phyloP scores from a whole-genome alignment of 345 rosid species.

The Eucalyptus erythrocorys region DNA sequence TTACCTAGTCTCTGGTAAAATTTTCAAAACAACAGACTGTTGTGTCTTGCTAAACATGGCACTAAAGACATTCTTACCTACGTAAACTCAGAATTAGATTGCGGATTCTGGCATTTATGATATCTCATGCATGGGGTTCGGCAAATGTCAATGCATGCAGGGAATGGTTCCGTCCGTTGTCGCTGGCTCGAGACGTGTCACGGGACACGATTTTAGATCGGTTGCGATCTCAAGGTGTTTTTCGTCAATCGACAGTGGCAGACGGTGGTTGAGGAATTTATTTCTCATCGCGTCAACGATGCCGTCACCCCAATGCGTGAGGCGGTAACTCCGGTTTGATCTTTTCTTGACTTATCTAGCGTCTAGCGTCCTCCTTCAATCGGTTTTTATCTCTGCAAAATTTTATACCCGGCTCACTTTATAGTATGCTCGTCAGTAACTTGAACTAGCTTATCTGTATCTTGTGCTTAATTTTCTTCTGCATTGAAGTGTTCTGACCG shows the following conservation, averaged over 20 bases:
- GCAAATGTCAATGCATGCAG: not conserved
- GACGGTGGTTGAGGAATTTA: not conserved
- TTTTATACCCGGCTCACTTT: not conserved
- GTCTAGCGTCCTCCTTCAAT: not conserved
- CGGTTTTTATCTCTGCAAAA: not conserved
- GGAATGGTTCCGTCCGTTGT: not conserved
- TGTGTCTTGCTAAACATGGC: not conserved
- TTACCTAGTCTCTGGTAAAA: not conserved
- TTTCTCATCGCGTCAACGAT: not conserved
- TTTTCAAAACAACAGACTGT: not conserved
- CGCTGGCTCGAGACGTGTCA: not conserved
- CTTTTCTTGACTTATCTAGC: not conserved
- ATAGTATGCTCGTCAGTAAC: not conserved
- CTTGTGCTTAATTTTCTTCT: not conserved
- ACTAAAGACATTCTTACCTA: not conserved
- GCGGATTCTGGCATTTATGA: not conserved
- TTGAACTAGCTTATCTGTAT: not conserved
- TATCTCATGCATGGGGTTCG: not conserved
- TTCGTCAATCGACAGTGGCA: not conserved
- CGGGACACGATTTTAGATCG: not conserved
- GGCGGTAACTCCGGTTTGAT: not conserved
- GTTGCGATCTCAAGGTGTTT: not conserved
- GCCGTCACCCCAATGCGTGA: not conserved
- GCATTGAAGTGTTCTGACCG: not conserved
- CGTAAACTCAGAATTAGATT: not conserved